Evolutionary conservation across 345 rosid genomes (phyloP).

Genomic region (Brassica rapa): DNA sequence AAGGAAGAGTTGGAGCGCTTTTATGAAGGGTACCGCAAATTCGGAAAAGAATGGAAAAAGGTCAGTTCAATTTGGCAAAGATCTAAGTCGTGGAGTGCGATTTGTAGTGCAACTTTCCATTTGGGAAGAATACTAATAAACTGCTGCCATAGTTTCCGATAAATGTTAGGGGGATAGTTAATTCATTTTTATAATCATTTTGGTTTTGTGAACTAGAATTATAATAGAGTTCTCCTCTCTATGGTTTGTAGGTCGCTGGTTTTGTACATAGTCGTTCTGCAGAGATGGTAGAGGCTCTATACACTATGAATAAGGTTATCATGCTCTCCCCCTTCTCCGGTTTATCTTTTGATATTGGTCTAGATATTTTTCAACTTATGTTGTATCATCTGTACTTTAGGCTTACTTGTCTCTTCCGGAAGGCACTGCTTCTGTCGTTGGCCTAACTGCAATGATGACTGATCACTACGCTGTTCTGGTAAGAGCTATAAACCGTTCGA

Average conservation of each 20-base stretch:
- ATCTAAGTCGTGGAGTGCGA: not conserved
- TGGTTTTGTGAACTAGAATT: conserved; percentile 11
- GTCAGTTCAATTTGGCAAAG: conserved; percentile 39
- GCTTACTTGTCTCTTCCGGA: conserved; percentile 89
- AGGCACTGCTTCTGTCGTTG: conserved; percentile 84
- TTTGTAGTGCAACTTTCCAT: conserved; percentile 7
- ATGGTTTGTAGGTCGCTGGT: conserved; percentile 58
- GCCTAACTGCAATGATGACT: conserved; percentile 85
- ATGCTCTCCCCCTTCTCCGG: conserved; percentile 4
- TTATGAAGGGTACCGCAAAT: conserved; percentile 73
- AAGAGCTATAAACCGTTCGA: conserved; percentile 16
- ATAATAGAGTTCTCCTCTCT: conserved; percentile 8
- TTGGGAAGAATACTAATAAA: conserved; percentile 2
- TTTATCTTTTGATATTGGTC: conserved; percentile 5
- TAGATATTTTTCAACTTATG: conserved; percentile 9
- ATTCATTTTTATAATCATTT: conserved; percentile 23
- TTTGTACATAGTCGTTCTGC: conserved; percentile 58
- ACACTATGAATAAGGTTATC: conserved; percentile 72
- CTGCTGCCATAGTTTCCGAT: conserved; percentile 2
- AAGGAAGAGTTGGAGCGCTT: conserved; percentile 76
- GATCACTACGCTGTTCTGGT: conserved; percentile 79
- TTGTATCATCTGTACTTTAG: conserved; percentile 46
- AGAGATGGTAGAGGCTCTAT: conserved; percentile 81
- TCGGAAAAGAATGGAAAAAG: conserved; percentile 85
- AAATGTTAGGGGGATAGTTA: conserved; percentile 8